Conservation (phyloP, 2,329 filamentous ascomycete genomes). For the Pseudogymnoascus sp. region DNA sequence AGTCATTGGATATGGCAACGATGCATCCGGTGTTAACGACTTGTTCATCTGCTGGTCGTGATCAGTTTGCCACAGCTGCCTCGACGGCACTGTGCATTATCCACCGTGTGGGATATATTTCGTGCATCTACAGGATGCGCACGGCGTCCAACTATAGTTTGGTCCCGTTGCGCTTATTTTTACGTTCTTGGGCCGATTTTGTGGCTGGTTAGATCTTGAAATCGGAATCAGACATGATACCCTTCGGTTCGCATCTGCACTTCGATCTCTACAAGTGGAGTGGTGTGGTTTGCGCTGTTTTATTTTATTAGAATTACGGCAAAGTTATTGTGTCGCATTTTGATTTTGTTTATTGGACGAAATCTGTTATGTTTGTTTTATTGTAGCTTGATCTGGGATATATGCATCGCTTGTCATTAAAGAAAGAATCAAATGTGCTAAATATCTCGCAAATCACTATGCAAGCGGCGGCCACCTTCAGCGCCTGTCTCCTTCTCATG, state of each 20-base stretch:
- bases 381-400: neutral
- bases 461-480: neutral
- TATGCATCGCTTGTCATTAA: neutral
- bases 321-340: neutral
- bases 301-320: neutral
- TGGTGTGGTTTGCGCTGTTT: neutral
- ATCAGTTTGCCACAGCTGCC: neutral
- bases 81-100: neutral
- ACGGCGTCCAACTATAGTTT: neutral
- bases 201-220: neutral
- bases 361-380: neutral
- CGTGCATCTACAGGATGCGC: neutral
- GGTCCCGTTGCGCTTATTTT: neutral
- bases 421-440: neutral
- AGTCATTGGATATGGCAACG: slow-evolving; percentile 10
- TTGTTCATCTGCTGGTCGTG: neutral
- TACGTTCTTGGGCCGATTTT: slow-evolving; percentile 5
- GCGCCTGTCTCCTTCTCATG: neutral
- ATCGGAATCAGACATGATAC: neutral
- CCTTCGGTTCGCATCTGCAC: neutral
- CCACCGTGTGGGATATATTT: neutral
- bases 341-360: neutral
- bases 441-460: neutral
- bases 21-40: neutral
- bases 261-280: neutral